A percentile compares a stretch with the other conserved stretches of the same genome.
phyloP scores from a whole-genome alignment of 1,139 yeast genomes.

The Pichia sp. region DNA sequence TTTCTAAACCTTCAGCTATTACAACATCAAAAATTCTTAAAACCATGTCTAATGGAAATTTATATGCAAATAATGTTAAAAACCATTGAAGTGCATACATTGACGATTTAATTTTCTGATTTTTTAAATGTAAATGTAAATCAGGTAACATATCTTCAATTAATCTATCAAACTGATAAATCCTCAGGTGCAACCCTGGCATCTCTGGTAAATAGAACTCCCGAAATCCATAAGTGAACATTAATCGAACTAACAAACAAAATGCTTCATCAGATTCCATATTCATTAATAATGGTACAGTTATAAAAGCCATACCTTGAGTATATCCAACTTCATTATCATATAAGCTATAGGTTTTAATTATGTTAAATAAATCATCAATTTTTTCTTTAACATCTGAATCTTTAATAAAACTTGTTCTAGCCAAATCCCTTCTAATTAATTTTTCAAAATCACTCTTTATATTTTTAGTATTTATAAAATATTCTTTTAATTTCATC shows the following conservation, averaged over 20 bases:
- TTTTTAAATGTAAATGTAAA: conserved; percentile 65
- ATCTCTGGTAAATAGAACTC: conserved; percentile 78
- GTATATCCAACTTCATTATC: conserved; percentile 96
- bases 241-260: conserved; percentile 69
- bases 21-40: conserved; percentile 78
- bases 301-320: conserved; percentile 93
- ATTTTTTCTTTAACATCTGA: conserved; percentile 44
- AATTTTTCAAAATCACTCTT: conserved; percentile 66
- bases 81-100: conserved; percentile 99
- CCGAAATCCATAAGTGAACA: conserved; percentile 78
- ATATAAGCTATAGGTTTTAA: conserved; percentile 77
- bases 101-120: conserved; percentile 81
- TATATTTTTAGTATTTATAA: conserved; percentile 45
- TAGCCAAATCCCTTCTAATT: conserved; percentile 72
- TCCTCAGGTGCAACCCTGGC: conserved; percentile 82
- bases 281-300: conserved; percentile 78
- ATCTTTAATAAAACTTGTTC: conserved; percentile 73
- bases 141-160: conserved; percentile 65
- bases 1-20: conserved; percentile 83
- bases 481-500: conserved; percentile 60
- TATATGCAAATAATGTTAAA: conserved; percentile 86
- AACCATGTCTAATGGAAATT: conserved; percentile 81
- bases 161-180: conserved; percentile 85
- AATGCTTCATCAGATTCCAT: conserved; percentile 83
- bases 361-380: conserved; percentile 62